Base-by-base conservation (phyloP, 1,284 basidiomycete species). In the Malassezia sympodialis region DNA sequence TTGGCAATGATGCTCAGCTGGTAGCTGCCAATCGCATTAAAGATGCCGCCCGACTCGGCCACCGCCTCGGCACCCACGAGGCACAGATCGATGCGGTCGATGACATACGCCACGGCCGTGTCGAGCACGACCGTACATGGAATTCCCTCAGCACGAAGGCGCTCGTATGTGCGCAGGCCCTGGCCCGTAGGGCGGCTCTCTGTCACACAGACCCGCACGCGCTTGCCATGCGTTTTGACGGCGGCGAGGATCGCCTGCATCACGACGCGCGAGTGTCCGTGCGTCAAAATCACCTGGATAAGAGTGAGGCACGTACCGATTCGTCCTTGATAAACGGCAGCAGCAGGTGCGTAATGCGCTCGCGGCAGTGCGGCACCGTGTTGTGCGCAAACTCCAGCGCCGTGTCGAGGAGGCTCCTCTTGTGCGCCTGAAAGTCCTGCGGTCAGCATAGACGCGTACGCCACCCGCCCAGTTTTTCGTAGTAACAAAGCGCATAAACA, bases 11-110 rank as follows among this genome's bases (percentile, higher is more conserved):
- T 85, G 2, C 91, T 94, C 69, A 96, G 89, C 76, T 96, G 90
- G 76, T 90, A 91, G 62, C 89, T 91, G 43, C 91, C 93, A 41
- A 90, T 86, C 28, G 86, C 78, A 58, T 79, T 80, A n/a, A 73
- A 51, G 21, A 71, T 61, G 15, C 76, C 76, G 14, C 75, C 91
- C 63, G 86, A 88, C 76, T 96, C 91, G 2, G 93, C 90, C 14
- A 99, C 91, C 6, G 91, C 93, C 78, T 99, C 93, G 23, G 90
- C 90, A 8, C 93, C 93, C 23, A 96, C 89, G 37, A 99, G 82
- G 43, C 93, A 88, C 69, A 96, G 84, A 76, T 98, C 90, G 15
- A 90, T 85, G 57, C 88, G 86, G 65, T 93, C 88, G 86, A 98
- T 96, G 60, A 90, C 84, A 78, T 96, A 98, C 19, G 89, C 90